phyloP scores from a whole-genome alignment of 306 rosid species.

The Purshia tridentata region DNA sequence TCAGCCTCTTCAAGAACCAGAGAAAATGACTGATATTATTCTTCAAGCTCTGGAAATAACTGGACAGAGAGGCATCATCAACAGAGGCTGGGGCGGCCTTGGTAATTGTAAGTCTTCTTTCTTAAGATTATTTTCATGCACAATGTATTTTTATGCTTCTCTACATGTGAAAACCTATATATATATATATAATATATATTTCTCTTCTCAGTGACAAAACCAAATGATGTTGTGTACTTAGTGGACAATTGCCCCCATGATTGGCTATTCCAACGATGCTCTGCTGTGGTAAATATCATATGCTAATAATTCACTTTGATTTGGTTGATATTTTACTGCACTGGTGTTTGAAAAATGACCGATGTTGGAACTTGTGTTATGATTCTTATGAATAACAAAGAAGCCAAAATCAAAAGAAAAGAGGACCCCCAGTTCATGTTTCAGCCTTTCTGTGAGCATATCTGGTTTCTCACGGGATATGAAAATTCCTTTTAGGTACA shows the following conservation, averaged over 20 bases:
- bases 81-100: constrained; percentile 98
- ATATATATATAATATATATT: neutral
- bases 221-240: constrained; percentile 56
- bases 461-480: constrained; percentile 1
- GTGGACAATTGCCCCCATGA: constrained; percentile 95
- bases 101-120: constrained; percentile 65
- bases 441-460: neutral
- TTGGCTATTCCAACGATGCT: constrained; percentile 87
- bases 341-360: neutral
- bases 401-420: neutral
- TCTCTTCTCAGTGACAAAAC: constrained; percentile 61
- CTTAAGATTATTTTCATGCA: constrained; percentile 6
- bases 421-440: neutral
- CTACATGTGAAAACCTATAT: neutral
- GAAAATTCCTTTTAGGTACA: constrained; percentile 58
- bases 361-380: neutral
- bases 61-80: constrained; percentile 84
- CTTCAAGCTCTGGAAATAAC: constrained; percentile 77
- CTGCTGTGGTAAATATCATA: constrained; percentile 62
- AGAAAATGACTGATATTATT: constrained; percentile 70
- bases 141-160: neutral
- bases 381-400: neutral
- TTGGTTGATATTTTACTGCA: neutral
- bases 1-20: constrained; percentile 79
- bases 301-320: constrained; percentile 6